These are phyloP conservation scores for Strobilomyces dryophilus DNA, from an alignment of 768 basidiomycete genomes.

Conservation along the genomic window DNA sequence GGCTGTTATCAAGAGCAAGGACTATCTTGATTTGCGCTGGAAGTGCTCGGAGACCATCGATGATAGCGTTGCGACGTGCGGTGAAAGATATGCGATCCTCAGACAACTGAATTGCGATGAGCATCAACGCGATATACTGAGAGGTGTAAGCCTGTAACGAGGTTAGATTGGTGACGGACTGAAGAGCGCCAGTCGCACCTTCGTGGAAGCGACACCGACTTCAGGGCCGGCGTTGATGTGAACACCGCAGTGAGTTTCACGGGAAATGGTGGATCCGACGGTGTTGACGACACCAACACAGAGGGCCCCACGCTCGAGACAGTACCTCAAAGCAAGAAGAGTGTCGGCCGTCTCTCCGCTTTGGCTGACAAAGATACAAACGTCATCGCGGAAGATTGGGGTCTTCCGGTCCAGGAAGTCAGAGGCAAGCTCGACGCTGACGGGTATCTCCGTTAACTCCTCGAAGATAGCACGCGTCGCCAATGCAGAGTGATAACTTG, in stretches of 20 bases:
- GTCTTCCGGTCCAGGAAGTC: slow-evolving; percentile 99
- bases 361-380: slow-evolving; percentile 94
- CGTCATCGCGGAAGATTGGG: slow-evolving; percentile 98
- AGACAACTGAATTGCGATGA: slow-evolving; percentile 98
- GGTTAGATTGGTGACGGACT: not conserved
- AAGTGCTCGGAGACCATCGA: slow-evolving; percentile 86
- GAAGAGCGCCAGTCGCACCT: slow-evolving; percentile 41
- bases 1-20: slow-evolving; percentile 67
- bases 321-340: slow-evolving; percentile 93
- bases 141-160: slow-evolving; percentile 84
- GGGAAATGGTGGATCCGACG: slow-evolving; percentile 95
- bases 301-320: slow-evolving; percentile 92
- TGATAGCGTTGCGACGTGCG: slow-evolving; percentile 88
- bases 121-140: slow-evolving; percentile 95
- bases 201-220: slow-evolving; percentile 98
- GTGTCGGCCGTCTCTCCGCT: slow-evolving; percentile 99
- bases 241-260: slow-evolving; percentile 98
- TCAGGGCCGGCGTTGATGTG: slow-evolving; percentile 99
- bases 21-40: slow-evolving; percentile 87
- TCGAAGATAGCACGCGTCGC: slow-evolving; percentile 98
- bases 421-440: slow-evolving; percentile 93
- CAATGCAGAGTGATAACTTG: slow-evolving; percentile 94
- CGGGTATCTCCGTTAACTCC: slow-evolving; percentile 97
- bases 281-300: slow-evolving; percentile 98
- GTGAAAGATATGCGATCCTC: slow-evolving; percentile 95